Base-by-base conservation (phyloP, 176 grass and related monocot genomes). In the Pontederia crassipes region DNA sequence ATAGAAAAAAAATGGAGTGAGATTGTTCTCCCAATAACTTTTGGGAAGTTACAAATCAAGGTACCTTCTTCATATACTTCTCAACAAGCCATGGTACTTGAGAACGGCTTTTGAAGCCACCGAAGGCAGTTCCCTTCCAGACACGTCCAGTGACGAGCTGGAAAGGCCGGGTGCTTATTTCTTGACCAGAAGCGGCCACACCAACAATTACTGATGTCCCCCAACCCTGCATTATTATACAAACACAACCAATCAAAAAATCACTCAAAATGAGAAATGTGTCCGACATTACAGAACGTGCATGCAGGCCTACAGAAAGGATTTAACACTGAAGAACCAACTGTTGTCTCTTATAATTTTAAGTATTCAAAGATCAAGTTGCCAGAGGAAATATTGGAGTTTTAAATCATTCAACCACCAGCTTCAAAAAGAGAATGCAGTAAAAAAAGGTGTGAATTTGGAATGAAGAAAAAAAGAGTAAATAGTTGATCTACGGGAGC, bases 51-150 rank as follows among this genome's bases (percentile, higher is more conserved):
- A 24, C 20, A 24, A 24, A 24, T 24, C 20, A 0, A 51, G n/a
- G 27, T 83, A 97, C 93, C 87, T 98, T 98, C 27, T 98, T 98
- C 84, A 97, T 50, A 71, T 92, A 98, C 68, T 98, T 92, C 9
- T 98, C 93, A 17, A 98, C 93, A 9, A 98, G 93, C 87, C 93
- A 86, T 11, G 87, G 93, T 57, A 98, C 93, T 40, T 98, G 93
- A 57, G 79, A 83, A 9, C 93, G 84, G 57, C 93, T 98, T 81
- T 98, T 98, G 76, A 98, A 98, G 57, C 93, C 87, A 0, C 93
- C 93, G 7, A 98, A 98, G 70, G 87, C 93, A 76, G 93, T 98
- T 76, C 93, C 93, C 71, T 92, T 98, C 87, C 93, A 98, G 4
- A 98, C 87, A 69, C 87, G 87, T 0, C 93, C 87, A 2, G 84